A percentile compares a stretch with the other conserved stretches of the same genome.
These are phyloP conservation scores for Cercospora nicotianae DNA, from an alignment of 2,329 filamentous ascomycete species.

Conservation along the genomic window DNA sequence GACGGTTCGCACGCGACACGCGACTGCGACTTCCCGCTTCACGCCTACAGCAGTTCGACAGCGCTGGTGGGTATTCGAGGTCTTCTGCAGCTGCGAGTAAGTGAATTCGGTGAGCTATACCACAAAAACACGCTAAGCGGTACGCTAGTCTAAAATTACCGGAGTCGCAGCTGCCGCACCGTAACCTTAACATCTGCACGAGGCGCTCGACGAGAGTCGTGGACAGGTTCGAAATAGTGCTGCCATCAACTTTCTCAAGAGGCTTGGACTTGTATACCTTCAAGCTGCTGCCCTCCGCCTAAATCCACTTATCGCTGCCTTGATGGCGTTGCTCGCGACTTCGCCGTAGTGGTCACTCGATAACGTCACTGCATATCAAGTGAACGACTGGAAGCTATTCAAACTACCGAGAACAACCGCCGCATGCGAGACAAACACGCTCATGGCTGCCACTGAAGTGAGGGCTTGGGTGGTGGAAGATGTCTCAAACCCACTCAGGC, in stretches of 20 bases:
- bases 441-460: constrained; percentile 9
- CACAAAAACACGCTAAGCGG: neutral
- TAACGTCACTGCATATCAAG: neutral
- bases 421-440: neutral
- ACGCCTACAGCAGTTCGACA: neutral
- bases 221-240: constrained; percentile 6
- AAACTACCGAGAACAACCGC: neutral
- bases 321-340: neutral
- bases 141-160: constrained; percentile 2
- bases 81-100: constrained; percentile 3
- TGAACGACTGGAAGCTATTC: neutral
- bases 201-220: constrained; percentile 2
- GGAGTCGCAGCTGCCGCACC: constrained; percentile 8
- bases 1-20: neutral
- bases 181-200: constrained; percentile 8
- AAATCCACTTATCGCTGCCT: neutral
- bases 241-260: neutral
- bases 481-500: constrained; percentile 5
- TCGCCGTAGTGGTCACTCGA: neutral
- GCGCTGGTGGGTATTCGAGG: neutral
- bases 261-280: constrained; percentile 2
- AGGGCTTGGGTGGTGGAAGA: neutral
- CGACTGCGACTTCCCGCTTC: neutral
- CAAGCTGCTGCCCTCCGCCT: neutral
- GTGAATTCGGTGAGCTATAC: neutral